Conservation (phyloP, 495 filamentous ascomycete genomes). For the Hypoxylon crocopeplum region DNA sequence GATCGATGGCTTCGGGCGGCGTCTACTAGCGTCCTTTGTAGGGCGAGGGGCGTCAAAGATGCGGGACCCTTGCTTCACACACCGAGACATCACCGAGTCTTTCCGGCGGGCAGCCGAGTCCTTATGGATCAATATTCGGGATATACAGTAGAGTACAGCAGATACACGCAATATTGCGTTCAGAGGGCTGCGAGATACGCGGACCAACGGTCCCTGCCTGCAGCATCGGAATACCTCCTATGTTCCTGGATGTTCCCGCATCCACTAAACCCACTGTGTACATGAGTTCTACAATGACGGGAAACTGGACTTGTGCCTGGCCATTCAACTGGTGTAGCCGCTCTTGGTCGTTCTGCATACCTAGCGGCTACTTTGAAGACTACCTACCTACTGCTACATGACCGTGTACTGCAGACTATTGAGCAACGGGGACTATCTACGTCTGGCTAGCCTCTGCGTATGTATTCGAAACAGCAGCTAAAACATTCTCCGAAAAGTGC, state of each 20-base stretch:
- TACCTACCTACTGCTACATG: conserved; percentile 23
- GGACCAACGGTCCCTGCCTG: conserved; percentile 8
- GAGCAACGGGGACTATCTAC: conserved; percentile 21
- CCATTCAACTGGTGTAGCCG: background rate
- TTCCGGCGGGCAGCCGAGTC: conserved; percentile 36
- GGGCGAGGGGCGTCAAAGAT: conserved; percentile 26
- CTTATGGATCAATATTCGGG: conserved; percentile 23
- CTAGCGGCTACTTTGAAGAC: conserved; percentile 23
- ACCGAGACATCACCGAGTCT: conserved; percentile 44
- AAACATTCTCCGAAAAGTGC: conserved; percentile 34
- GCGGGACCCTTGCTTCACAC: conserved; percentile 30
- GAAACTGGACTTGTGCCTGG: background rate
- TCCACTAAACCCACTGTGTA: conserved; percentile 10
- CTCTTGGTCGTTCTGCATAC: conserved; percentile 14
- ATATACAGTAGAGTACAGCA: background rate
- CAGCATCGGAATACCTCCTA: conserved; percentile 20
- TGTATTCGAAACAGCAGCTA: conserved; percentile 24
- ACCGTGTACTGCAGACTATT: conserved; percentile 10
- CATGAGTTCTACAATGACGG: conserved; percentile 2
- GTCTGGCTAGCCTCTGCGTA: conserved; percentile 23
- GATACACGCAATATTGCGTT: conserved; percentile 5
- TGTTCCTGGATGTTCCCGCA: background rate
- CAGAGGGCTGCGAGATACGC: conserved; percentile 6
- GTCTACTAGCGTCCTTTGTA: conserved; percentile 19
- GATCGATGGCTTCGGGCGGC: conserved; percentile 16